Evolutionary conservation across 352 stramenopile species (phyloP).

Genomic region (Elongisporangium undulatum): DNA sequence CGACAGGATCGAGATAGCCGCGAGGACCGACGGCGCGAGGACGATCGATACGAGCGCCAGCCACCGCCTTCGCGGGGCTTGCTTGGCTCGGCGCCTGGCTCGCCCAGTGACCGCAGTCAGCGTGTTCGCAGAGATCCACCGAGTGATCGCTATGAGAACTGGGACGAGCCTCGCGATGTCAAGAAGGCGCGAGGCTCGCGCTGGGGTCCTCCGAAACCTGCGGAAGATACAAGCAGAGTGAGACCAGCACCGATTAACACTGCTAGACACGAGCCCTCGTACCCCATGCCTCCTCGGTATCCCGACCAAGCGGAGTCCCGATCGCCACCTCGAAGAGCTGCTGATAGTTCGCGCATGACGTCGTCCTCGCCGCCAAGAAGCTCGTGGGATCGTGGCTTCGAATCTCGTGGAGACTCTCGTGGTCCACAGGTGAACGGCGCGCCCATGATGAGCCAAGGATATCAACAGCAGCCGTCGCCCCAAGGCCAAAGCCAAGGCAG

Average conservation of each 20-base stretch:
- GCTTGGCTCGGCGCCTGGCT: not conserved
- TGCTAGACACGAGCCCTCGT: conserved; percentile 5
- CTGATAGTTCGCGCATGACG: conserved; percentile 2
- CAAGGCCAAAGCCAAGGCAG: not conserved
- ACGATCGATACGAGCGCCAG: not conserved
- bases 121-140: not conserved
- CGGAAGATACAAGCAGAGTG: conserved; percentile 18
- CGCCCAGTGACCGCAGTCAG: not conserved
- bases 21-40: conserved; percentile 1
- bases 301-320: not conserved
- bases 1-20: not conserved
- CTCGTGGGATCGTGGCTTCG: not conserved
- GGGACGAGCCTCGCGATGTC: conserved; percentile 28
- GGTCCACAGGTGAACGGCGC: not conserved
- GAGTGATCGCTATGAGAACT: conserved; percentile 5
- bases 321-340: conserved; percentile 10
- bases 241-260: conserved; percentile 52
- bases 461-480: conserved; percentile 1
- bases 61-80: not conserved
- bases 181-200: conserved; percentile 70
- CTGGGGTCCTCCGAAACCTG: conserved; percentile 56
- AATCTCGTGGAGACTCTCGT: not conserved
- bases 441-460: not conserved
- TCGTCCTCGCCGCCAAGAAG: not conserved
- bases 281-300: not conserved